These are phyloP conservation scores for Saccharomyces hybrid DNA, from an alignment of 1,139 yeast genomes.

Conservation along the genomic window DNA sequence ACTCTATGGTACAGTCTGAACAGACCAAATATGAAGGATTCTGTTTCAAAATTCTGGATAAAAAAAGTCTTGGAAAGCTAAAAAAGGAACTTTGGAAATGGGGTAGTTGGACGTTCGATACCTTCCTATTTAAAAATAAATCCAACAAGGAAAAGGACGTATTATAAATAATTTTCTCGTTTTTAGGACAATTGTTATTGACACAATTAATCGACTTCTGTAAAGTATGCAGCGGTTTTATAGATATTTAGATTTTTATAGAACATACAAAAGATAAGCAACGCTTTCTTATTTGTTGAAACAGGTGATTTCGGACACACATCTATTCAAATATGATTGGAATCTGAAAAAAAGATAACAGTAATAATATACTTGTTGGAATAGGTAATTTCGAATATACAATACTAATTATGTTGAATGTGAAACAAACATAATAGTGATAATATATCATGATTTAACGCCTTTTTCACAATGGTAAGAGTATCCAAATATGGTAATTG, in stretches of 20 bases:
- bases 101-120: conserved; percentile 2
- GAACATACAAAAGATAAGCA: background rate
- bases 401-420: background rate
- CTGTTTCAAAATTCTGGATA: conserved; percentile 1
- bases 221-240: background rate
- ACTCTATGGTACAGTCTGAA: conserved; percentile 1
- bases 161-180: background rate
- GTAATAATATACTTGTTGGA: background rate
- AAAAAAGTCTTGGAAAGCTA: conserved; percentile 1
- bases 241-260: background rate
- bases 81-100: conserved; percentile 1
- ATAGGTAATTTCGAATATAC: background rate
- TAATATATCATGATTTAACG: too few relatives aligned
- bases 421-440: background rate
- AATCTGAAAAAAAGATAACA: too few relatives aligned
- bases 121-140: background rate
- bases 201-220: background rate
- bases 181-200: background rate
- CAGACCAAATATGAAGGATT: conserved; percentile 1
- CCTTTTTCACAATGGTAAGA: background rate
- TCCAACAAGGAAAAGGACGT: background rate
- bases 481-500: background rate
- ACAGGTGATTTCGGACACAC: too few relatives aligned
- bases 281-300: background rate
- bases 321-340: too few relatives aligned